Evolutionary conservation across 129 eudicot species (phyloP), one percentile per base, ranked within the genome.

Genomic region (Centella asiatica): DNA sequence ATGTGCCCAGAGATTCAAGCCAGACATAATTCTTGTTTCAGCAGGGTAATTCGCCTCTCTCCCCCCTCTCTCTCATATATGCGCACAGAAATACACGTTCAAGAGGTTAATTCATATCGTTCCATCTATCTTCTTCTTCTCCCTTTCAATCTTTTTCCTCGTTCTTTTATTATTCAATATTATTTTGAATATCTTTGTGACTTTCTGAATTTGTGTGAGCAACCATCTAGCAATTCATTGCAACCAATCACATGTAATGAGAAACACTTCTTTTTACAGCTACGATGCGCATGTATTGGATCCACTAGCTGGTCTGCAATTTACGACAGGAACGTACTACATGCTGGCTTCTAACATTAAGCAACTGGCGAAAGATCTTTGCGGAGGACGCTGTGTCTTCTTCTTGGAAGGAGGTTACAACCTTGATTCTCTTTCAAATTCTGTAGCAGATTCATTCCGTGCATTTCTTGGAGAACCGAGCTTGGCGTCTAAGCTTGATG

Each of bases 401-500:
- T 90, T 86, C 81, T 64, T 90, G 81, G 98, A 90, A 84, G 98
- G 98, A 45, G 95, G 98, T 50, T 90, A 90, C 82, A 90, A 86
- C 54, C 80, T 90, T 10, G 52, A 62, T 18, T 86, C 98, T 61
- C 95, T 90, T 48, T 86, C 95, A 0, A 52, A 66, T 55, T 90
- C 98, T 1, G 94, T 90, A 69, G 94, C 90, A 20, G 95, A 90
- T 68, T 72, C 98, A 44, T 90, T 90, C 28, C 89, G 94, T 27
- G 98, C 90, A 12, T 81, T 90, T 70, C 76, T 90, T 31, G 98
- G 89, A 46, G 98, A 90, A 57, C 79, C 90, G 0, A 90, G 95
- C 70, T 44, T 80, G 80, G 90, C 95, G 1, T 53, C 82, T 1
- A 42, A 75, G 45, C 39, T 79, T 20, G 85, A 81, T 40, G 64